phyloP scores from a whole-genome alignment of 148 eudicot species.

The Simmondsia chinensis region DNA sequence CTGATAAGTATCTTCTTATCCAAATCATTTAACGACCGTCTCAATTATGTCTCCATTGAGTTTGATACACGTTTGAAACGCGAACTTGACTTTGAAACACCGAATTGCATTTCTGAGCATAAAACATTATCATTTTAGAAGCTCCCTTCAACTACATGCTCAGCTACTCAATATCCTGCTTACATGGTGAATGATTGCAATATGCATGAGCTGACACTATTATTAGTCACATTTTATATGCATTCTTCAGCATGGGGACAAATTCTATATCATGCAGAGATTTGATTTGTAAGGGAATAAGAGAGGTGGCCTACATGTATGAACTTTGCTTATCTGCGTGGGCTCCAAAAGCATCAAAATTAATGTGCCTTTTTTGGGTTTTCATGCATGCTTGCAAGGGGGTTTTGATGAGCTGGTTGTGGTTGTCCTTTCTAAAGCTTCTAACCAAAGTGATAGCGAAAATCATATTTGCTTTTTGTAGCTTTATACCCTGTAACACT shows the following conservation, averaged over 20 bases:
- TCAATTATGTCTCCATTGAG: too few species aligned
- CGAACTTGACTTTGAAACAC: too few species aligned
- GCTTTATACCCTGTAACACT: constrained; percentile 13
- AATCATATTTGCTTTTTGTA: constrained; percentile 17
- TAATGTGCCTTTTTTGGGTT: constrained; percentile 16
- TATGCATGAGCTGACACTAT: constrained; percentile 15
- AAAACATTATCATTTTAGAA: too few species aligned
- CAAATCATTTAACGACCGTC: too few species aligned
- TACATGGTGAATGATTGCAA: constrained; percentile 24
- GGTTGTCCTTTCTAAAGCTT: constrained; percentile 23
- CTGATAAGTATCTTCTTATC: too few species aligned
- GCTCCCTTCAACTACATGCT: too few species aligned
- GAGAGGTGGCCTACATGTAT: constrained; percentile 21
- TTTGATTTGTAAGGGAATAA: constrained; percentile 18
- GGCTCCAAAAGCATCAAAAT: constrained; percentile 21
- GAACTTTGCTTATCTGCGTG: constrained; percentile 25
- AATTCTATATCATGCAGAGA: constrained; percentile 16
- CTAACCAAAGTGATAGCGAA: constrained; percentile 16
- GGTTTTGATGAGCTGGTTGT: constrained; percentile 27
- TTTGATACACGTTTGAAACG: too few species aligned
- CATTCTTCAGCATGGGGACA: constrained; percentile 20
- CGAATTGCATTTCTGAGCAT: too few species aligned
- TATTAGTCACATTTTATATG: constrained; percentile 9
- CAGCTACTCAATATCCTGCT: constrained; percentile 14
- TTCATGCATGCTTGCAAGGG: constrained; percentile 26